phyloP scores from a whole-genome alignment of 345 rosid genomes.

The Corchorus capsularis region DNA sequence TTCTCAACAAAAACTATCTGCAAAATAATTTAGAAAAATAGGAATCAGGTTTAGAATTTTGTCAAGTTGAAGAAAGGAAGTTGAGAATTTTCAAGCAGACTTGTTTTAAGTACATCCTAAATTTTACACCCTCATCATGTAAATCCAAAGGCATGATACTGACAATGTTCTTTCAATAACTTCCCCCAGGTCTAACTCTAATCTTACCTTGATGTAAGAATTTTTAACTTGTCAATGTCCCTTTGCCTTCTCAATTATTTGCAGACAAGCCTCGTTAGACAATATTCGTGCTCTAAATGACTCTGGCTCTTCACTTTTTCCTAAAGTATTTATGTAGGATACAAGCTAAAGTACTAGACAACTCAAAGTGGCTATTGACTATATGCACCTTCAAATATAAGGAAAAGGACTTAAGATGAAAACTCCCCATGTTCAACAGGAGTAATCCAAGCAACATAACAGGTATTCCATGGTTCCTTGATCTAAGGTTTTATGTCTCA shows the following conservation, averaged over 20 bases:
- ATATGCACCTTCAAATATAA: not conserved
- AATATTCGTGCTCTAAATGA: not conserved
- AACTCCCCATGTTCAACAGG: not conserved
- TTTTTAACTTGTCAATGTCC: not conserved
- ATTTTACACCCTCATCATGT: not conserved
- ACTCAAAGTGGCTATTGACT: not conserved
- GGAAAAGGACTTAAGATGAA: not conserved
- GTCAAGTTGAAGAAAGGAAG: not conserved
- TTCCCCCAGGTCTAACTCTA: not conserved
- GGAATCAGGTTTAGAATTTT: not conserved
- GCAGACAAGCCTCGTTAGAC: not conserved
- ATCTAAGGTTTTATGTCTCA: not conserved
- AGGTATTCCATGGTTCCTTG: not conserved
- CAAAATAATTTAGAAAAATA: not conserved
- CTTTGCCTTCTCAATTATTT: not conserved
- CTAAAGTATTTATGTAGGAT: not conserved
- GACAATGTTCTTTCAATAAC: not conserved
- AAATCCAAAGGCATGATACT: not conserved
- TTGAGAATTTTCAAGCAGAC: not conserved
- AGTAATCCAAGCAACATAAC: not conserved
- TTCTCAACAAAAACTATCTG: slow-evolving; percentile 86
- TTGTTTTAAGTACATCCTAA: not conserved
- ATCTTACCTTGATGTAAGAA: not conserved
- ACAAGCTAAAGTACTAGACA: not conserved
- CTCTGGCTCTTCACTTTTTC: not conserved